Conservation (phyloP, 2,329 filamentous ascomycete species). For the Pseudogymnoascus destructans region DNA sequence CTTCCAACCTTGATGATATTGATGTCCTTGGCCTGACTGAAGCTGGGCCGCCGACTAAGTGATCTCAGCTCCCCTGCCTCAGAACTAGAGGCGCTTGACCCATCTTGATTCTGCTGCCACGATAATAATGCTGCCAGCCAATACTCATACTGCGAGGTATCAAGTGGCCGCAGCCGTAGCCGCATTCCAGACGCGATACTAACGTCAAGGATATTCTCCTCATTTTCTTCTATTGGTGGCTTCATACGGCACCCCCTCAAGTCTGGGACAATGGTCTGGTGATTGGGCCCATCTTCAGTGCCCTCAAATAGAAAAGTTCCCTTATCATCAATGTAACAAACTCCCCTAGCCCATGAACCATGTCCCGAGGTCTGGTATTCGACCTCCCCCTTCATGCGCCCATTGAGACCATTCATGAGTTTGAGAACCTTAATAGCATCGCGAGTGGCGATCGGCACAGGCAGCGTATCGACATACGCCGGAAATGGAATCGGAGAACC, state of each 20-base stretch:
- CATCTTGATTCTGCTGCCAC: slow-evolving; percentile 50
- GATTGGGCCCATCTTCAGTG: slow-evolving; percentile 50
- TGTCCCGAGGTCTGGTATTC: slow-evolving; percentile 53
- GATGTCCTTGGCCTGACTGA: slow-evolving; percentile 44
- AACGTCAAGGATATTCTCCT: slow-evolving; percentile 40
- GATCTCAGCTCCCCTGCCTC: background rate
- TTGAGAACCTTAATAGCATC: slow-evolving; percentile 60
- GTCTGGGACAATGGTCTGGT: slow-evolving; percentile 56
- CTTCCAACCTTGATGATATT: slow-evolving; percentile 93
- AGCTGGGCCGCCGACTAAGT: slow-evolving; percentile 34
- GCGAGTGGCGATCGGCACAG: slow-evolving; percentile 45
- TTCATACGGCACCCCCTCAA: slow-evolving; percentile 61
- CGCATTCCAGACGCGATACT: slow-evolving; percentile 42
- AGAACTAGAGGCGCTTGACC: slow-evolving; percentile 2
- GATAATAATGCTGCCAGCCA: slow-evolving; percentile 72
- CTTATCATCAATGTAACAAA: slow-evolving; percentile 64
- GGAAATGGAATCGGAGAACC: background rate
- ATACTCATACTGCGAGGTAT: slow-evolving; percentile 54
- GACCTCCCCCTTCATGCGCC: slow-evolving; percentile 66
- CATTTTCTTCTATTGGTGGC: slow-evolving; percentile 36
- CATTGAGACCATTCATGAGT: slow-evolving; percentile 65
- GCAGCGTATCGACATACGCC: slow-evolving; percentile 47
- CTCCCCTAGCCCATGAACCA: slow-evolving; percentile 55
- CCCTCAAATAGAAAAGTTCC: slow-evolving; percentile 65
- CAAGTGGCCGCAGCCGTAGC: slow-evolving; percentile 51